Conservation (phyloP, 768 basidiomycete species). For the Leccinum imitatum region DNA sequence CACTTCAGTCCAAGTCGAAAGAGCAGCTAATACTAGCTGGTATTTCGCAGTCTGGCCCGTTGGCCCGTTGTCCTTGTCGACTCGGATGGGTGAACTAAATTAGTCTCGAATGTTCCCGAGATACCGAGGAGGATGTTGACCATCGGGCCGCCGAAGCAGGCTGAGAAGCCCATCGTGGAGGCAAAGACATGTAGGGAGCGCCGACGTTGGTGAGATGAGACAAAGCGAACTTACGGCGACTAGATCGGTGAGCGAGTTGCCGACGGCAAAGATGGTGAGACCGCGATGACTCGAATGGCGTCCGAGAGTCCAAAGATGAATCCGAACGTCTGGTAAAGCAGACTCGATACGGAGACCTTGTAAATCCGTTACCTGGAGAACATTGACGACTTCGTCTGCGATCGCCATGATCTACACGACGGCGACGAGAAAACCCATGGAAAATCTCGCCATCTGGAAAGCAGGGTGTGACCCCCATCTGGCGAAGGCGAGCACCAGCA, state of each 20-base stretch:
- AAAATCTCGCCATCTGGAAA: slow-evolving; percentile 71
- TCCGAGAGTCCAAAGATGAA: slow-evolving; percentile 94
- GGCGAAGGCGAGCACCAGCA: slow-evolving; percentile 59
- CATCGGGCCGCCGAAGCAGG: slow-evolving; percentile 93
- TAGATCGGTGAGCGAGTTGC: slow-evolving; percentile 94
- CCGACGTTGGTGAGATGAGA: neutral
- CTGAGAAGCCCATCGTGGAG: slow-evolving; percentile 93
- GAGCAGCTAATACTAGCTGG: too few relatives aligned
- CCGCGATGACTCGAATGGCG: slow-evolving; percentile 76
- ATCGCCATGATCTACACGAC: slow-evolving; percentile 99
- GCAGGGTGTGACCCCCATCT: slow-evolving; percentile 56
- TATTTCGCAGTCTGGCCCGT: too few relatives aligned
- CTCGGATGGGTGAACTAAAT: too few relatives aligned
- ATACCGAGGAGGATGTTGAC: slow-evolving; percentile 90
- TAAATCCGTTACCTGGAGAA: slow-evolving; percentile 65
- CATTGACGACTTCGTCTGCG: slow-evolving; percentile 91
- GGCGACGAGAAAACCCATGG: slow-evolving; percentile 87
- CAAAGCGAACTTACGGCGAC: slow-evolving; percentile 65
- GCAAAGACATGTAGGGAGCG: slow-evolving; percentile 60
- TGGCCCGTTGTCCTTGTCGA: too few relatives aligned
- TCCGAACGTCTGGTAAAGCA: slow-evolving; percentile 71
- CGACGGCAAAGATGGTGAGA: slow-evolving; percentile 93
- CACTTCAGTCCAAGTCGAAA: too few relatives aligned
- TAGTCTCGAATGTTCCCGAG: slow-evolving; percentile 49
- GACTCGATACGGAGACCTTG: neutral